Evolutionary conservation across 2,329 filamentous ascomycete species (phyloP), one percentile per base, ranked within the genome.

Genomic region (Fusarium albosuccineum): DNA sequence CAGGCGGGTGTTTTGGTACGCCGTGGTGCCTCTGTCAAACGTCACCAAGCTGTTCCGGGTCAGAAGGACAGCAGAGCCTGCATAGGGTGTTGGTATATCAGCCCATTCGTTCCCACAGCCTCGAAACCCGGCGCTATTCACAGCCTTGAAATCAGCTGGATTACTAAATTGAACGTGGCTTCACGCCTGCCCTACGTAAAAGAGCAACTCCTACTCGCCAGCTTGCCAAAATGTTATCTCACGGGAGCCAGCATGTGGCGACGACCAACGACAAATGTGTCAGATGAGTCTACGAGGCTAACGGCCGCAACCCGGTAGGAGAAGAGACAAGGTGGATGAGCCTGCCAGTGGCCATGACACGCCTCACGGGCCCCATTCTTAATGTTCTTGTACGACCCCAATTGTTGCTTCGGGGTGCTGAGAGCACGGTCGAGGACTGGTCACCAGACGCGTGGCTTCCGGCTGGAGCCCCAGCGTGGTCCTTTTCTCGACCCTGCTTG

Each of bases 371-470:
- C 16, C 29, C 17, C 41, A 46, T 39, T 37, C n/a, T 26, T 55
- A 41, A 55, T 55, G 33, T 34, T 33, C 37, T 36, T 46, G 54
- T 57, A 34, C 37, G 30, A 42, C 45, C 54, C 27, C 27, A 36
- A 42, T 34, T 44, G 42, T 30, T 30, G 45, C 14, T 27, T 50
- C 36, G 44, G 26, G 30, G 45, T 5, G 53, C 53, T 50, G 42
- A 50, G 16, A 29, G 22, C 39, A 27, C 16, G 39, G 26, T 48
- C 42, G 33, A 27, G 37, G 42, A 48, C 53, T 40, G 53, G 42
- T 56, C 53, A 48, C 41, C 56, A 53, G 39, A 52, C 40, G 48
- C 48, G 50, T 29, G 50, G 57, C 41, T 55, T 48, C 26, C 17
- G 34, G 34, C 39, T 46, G 56, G 22, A 37, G 53, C 42, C 42